These are phyloP conservation scores for Aspergillus aculeatus DNA, from an alignment of 2,329 filamentous ascomycete genomes.

Conservation along the genomic window DNA sequence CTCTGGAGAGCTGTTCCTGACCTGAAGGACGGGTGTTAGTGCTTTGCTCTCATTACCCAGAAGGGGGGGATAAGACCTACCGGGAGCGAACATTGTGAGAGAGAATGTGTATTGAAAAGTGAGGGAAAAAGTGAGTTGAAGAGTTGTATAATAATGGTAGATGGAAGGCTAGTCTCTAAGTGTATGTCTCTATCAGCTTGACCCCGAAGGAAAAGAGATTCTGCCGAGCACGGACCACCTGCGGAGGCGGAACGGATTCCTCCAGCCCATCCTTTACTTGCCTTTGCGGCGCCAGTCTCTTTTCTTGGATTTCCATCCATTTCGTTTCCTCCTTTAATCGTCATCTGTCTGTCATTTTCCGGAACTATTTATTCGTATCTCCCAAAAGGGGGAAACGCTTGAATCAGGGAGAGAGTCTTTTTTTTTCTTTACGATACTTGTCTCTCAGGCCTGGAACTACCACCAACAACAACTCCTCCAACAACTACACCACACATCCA, in stretches of 20 bases:
- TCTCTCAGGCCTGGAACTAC: not conserved
- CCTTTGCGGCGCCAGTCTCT: not conserved
- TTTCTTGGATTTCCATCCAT: not conserved
- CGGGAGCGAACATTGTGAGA: constrained; percentile 36
- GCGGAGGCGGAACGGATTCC: constrained; percentile 19
- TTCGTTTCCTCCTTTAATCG: constrained; percentile 5
- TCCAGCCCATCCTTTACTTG: not conserved
- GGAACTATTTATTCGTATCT: not conserved
- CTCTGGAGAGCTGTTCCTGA: constrained; percentile 47
- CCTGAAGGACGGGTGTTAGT: constrained; percentile 25
- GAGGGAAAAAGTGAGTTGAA: constrained; percentile 3
- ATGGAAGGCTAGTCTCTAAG: not conserved
- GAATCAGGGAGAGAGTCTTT: not conserved
- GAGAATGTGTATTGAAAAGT: not conserved
- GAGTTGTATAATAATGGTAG: not conserved
- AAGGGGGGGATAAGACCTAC: too few species aligned
- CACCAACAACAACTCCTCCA: not conserved
- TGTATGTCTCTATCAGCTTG: not conserved
- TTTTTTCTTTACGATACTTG: not conserved
- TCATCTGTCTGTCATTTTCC: constrained; percentile 9
- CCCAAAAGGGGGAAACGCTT: not conserved
- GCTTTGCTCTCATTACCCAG: not conserved
- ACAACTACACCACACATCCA: not conserved
- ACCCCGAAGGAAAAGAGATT: constrained; percentile 23
- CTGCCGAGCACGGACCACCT: constrained; percentile 22